Evolutionary conservation across 2,329 filamentous ascomycete genomes (phyloP).

Genomic region (Colletotrichum simmondsii): DNA sequence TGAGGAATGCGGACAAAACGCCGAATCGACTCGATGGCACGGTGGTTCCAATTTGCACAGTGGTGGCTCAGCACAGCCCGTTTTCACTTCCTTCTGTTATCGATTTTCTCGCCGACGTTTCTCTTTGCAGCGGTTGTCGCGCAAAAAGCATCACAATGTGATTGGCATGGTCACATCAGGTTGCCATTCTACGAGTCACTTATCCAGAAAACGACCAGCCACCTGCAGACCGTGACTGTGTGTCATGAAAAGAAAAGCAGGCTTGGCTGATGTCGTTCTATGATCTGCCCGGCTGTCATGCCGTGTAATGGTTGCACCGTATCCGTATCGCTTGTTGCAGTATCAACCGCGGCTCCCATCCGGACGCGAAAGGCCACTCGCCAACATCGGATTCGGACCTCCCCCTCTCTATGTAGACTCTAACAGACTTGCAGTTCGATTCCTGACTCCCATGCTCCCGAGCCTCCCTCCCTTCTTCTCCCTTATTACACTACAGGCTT

Average conservation of each 20-base stretch:
- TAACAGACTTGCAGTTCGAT: background rate
- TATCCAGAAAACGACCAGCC: background rate
- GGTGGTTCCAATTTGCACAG: background rate
- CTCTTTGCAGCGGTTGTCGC: background rate
- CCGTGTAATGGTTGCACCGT: slow-evolving; percentile 1
- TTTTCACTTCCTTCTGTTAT: background rate
- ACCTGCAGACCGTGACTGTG: background rate
- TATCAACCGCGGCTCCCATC: background rate
- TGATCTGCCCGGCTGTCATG: background rate
- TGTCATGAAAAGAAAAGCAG: background rate
- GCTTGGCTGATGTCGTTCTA: background rate
- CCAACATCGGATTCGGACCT: background rate
- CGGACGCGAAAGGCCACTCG: background rate
- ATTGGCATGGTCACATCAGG: background rate
- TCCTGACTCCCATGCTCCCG: background rate
- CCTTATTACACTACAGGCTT: slow-evolving; percentile 25
- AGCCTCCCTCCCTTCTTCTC: background rate
- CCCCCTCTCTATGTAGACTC: background rate
- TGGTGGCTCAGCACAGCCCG: background rate
- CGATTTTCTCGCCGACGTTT: background rate
- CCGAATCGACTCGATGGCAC: slow-evolving; percentile 10
- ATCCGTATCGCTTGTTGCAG: slow-evolving; percentile 1
- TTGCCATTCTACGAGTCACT: background rate
- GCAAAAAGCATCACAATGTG: background rate
- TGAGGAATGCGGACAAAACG: background rate